These are phyloP conservation scores for Xylaria cubensis DNA, from an alignment of 495 filamentous ascomycete species.

Conservation along the genomic window DNA sequence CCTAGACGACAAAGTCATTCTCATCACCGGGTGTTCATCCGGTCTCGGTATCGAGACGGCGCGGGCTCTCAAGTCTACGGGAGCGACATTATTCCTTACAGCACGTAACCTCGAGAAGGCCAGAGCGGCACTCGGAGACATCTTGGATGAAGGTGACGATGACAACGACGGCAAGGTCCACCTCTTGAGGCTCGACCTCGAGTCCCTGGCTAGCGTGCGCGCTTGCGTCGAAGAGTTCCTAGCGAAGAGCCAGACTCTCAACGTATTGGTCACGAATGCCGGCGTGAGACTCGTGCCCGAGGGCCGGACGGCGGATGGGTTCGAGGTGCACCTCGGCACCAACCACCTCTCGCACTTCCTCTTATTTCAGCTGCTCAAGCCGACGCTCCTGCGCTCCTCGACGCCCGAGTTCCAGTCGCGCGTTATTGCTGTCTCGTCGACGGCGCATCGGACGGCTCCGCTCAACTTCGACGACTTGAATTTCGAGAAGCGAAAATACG, in stretches of 20 bases:
- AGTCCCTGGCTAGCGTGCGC: slow-evolving; percentile 43
- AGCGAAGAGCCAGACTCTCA: slow-evolving; percentile 39
- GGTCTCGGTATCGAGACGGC: slow-evolving; percentile 61
- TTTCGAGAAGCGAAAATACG: slow-evolving; percentile 42
- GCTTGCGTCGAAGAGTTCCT: slow-evolving; percentile 48
- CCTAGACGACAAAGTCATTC: slow-evolving; percentile 52
- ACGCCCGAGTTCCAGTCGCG: slow-evolving; percentile 38
- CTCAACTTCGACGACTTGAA: slow-evolving; percentile 55
- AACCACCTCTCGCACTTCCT: slow-evolving; percentile 62
- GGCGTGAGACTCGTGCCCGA: slow-evolving; percentile 53
- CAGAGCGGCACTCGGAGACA: slow-evolving; percentile 39
- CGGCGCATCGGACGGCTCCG: slow-evolving; percentile 48
- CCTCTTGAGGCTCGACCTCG: slow-evolving; percentile 47
- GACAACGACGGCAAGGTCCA: slow-evolving; percentile 39
- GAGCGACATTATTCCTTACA: slow-evolving; percentile 54
- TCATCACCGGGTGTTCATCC: slow-evolving; percentile 60
- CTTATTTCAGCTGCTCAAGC: slow-evolving; percentile 58
- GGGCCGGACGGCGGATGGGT: slow-evolving; percentile 50
- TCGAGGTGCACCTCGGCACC: slow-evolving; percentile 57
- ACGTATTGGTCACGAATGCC: slow-evolving; percentile 42
- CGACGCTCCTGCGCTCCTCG: slow-evolving; percentile 47
- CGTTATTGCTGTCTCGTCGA: slow-evolving; percentile 45
- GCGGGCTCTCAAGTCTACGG: slow-evolving; percentile 52
- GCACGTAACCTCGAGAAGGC: slow-evolving; percentile 48
- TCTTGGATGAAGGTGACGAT: slow-evolving; percentile 30